Evolutionary conservation across 106 monocot species (phyloP).

Genomic region (Platanthera zijinensis): DNA sequence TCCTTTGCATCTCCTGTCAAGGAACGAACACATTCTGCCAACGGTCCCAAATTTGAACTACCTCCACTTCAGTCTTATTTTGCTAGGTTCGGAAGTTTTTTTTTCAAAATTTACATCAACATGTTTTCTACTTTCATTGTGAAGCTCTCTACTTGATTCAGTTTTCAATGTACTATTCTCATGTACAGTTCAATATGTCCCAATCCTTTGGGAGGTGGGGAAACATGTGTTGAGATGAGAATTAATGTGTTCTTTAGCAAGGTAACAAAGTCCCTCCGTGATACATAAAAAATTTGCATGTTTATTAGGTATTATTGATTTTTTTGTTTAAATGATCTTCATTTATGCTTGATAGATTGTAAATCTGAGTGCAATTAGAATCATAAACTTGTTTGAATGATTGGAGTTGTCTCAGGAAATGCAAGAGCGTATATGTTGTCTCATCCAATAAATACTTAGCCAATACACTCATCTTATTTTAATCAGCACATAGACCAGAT

Average conservation of each 20-base stretch:
- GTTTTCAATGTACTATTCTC: slow-evolving; percentile 3
- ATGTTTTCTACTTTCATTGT: neutral
- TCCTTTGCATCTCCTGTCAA: slow-evolving; percentile 94
- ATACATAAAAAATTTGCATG: neutral
- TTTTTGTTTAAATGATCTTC: neutral
- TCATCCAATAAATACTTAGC: slow-evolving; percentile 77
- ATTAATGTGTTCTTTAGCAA: slow-evolving; percentile 86
- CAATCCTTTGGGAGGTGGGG: slow-evolving; percentile 71
- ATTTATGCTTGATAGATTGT: slow-evolving; percentile 33
- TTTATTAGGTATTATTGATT: neutral
- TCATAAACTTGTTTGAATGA: slow-evolving; percentile 81
- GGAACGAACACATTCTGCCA: slow-evolving; percentile 35
- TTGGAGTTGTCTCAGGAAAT: slow-evolving; percentile 62
- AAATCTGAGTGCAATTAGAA: slow-evolving; percentile 84
- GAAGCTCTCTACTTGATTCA: neutral
- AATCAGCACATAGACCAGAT: slow-evolving; percentile 95
- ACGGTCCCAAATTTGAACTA: slow-evolving; percentile 52
- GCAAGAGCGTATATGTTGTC: slow-evolving; percentile 59
- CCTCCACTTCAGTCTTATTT: slow-evolving; percentile 89
- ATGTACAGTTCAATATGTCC: slow-evolving; percentile 70
- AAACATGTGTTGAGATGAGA: slow-evolving; percentile 83
- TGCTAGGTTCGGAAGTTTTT: slow-evolving; percentile 49
- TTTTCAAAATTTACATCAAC: neutral
- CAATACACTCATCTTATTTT: slow-evolving; percentile 74
- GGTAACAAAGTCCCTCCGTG: slow-evolving; percentile 24